These are phyloP conservation scores for Inga oerstediana DNA, from an alignment of 306 rosid species.

Conservation along the genomic window DNA sequence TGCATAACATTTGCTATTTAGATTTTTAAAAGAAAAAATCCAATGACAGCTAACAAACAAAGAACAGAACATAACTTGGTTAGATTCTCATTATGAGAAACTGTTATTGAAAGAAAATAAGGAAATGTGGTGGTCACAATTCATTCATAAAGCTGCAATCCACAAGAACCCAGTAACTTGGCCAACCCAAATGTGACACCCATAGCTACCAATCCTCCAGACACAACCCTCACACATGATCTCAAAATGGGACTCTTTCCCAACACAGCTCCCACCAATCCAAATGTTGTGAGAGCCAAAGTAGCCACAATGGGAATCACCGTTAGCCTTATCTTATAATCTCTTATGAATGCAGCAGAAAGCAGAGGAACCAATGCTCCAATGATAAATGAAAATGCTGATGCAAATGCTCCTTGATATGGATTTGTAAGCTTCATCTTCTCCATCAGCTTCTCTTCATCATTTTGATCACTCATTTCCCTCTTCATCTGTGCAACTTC, in stretches of 20 bases:
- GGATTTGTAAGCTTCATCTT: conserved; percentile 30
- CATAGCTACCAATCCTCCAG: conserved; percentile 45
- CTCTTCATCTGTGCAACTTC: conserved; percentile 31
- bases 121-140: background rate
- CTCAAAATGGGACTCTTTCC: conserved; percentile 20
- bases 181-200: conserved; percentile 39
- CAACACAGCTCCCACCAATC: conserved; percentile 24
- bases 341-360: conserved; percentile 21
- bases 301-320: conserved; percentile 30
- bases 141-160: conserved; percentile 6
- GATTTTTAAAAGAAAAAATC: background rate
- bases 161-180: conserved; percentile 18
- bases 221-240: conserved; percentile 33
- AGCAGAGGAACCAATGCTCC: conserved; percentile 34
- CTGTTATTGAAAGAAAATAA: background rate
- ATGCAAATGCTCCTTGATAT: conserved; percentile 34
- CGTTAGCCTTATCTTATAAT: conserved; percentile 20
- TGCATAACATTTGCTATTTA: background rate
- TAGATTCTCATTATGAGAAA: background rate
- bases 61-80: background rate
- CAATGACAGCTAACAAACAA: background rate
- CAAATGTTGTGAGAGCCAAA: conserved; percentile 35
- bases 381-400: conserved; percentile 21
- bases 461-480: background rate
- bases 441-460: conserved; percentile 15